phyloP scores from a whole-genome alignment of 2,329 filamentous ascomycete genomes.

The Aspergillus uvarum region DNA sequence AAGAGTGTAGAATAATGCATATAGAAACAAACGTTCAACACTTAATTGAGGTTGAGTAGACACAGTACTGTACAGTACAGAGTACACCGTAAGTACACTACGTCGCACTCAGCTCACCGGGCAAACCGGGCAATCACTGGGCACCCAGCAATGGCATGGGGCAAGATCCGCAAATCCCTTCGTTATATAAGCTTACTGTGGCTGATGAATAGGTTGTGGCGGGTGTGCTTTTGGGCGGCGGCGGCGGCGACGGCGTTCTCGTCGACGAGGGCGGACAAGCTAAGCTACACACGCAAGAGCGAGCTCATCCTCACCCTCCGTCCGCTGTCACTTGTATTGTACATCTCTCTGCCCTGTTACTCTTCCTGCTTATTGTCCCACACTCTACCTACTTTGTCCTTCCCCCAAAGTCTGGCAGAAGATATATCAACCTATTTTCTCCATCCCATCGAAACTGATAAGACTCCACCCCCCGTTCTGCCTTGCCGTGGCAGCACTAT shows the following conservation, averaged over 20 bases:
- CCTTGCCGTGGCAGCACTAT: conserved; percentile 22
- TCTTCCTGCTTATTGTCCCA: not conserved
- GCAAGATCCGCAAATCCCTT: not conserved
- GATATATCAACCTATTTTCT: not conserved
- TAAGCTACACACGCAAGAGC: not conserved
- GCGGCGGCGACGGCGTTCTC: not conserved
- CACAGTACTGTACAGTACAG: too few relatives aligned
- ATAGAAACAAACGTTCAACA: too few relatives aligned
- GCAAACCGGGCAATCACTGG: not conserved
- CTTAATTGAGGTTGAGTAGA: too few relatives aligned
- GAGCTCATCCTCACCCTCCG: not conserved
- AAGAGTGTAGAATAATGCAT: too few relatives aligned
- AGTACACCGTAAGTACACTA: too few relatives aligned
- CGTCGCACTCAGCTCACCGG: not conserved
- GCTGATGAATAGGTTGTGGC: not conserved
- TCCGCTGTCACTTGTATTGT: not conserved
- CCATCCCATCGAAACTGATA: not conserved
- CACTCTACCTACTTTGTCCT: not conserved
- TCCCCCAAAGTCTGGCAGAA: not conserved
- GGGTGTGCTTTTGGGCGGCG: not conserved
- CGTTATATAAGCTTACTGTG: not conserved
- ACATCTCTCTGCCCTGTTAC: not conserved
- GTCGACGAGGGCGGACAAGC: not conserved
- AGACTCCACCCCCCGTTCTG: not conserved
- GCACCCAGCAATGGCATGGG: not conserved